Base-by-base conservation (phyloP, 2,329 filamentous ascomycete species). In the Tolypocladium tropicale region DNA sequence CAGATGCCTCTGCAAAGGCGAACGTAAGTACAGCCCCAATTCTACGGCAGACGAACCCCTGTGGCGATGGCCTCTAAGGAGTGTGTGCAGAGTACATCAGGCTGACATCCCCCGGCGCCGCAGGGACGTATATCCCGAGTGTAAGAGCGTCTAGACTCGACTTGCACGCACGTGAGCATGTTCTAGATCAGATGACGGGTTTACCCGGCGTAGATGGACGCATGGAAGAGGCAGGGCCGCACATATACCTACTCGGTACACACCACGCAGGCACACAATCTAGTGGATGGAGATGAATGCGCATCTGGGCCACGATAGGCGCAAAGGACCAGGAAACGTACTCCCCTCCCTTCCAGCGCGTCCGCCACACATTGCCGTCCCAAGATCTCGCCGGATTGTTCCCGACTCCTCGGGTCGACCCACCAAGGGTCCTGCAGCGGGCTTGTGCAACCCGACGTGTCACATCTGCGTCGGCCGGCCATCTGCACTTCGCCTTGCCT, bases 1-100 rank as follows among this genome's bases (percentile, higher is more conserved):
- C 72, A 74, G 67, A 79, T 83, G 77, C 80, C 80, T 50, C 65
- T 83, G 53, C 70, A 72, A 50, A 68, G 79, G 61, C 70, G 80
- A 61, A 77, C 68, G 79, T 81, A 58, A 76, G 79, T 77, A 37
- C 12, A 18, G 1, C n/a, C 2, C 23, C 32, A 21, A 36, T 18
- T 12, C 28, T 7, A 18, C 9, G 36, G 6, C n/a, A n/a, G 16
- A n/a, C 9, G 36, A 18, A 6, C 4, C 36, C 34, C 16, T 6
- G 7, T 39, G 16, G n/a, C 16, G 36, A 14, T 5, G 36, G 34
- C 11, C 34, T 36, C 34, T 12, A 12, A 25, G 52, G 36, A 18
- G 52, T 18, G 36, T 10, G 34, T 36, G 25, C 6, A 3, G 36
- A 18, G 52, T 3, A 7, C 33, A 46, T 32, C n/a, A 28, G 23